Evolutionary conservation across 441 rosid genomes (phyloP), one percentile per base, ranked within the genome.

Genomic region (Pelargonium australe): DNA sequence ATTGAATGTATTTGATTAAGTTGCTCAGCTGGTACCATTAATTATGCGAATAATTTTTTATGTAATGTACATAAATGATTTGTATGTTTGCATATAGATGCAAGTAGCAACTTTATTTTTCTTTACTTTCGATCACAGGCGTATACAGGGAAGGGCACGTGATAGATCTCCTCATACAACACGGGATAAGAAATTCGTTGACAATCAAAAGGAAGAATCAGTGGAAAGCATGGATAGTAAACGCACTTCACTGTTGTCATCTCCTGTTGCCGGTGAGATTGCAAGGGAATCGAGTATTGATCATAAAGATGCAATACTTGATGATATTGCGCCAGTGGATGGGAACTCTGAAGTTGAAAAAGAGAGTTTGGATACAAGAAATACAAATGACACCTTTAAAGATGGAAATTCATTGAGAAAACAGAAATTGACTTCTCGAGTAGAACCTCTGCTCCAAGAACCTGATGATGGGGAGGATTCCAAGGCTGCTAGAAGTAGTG

Each of bases 401-500:
- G 86, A 83, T 77, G 80, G 66, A 61, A 74, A 68, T 63, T 69
- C 81, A 44, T 5, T 60, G 66, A 81, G 78, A 72, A 85, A 83
- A 64, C 80, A 70, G 64, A 84, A 75, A 62, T 13, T 62, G 72
- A 77, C 58, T 73, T 85, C 89, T 75, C 78, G 63, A 71, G 70
- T 65, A 31, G 89, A 82, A 62, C 68, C 76, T 68, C 80, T 65
- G 63, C 74, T 70, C 58, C 86, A 82, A 73, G 94, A 88, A 74
- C 41, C 69, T 49, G 94, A 88, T 70, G 91, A 84, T 61, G 89
- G 76, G 45, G 97, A 86, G 64, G 95, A 87, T 58, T 80, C 83
- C 28, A 90, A 81, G 80, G 88, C 90, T 65, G 97, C 92, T 67
- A 90, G 97, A 85, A 90, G 96, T 81, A 89, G 95, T 72, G 98